A percentile compares a stretch with the other conserved stretches of the same genome.
These are phyloP conservation scores for Ascochyta koolunga DNA, from an alignment of 2,329 filamentous ascomycete genomes.

Conservation along the genomic window DNA sequence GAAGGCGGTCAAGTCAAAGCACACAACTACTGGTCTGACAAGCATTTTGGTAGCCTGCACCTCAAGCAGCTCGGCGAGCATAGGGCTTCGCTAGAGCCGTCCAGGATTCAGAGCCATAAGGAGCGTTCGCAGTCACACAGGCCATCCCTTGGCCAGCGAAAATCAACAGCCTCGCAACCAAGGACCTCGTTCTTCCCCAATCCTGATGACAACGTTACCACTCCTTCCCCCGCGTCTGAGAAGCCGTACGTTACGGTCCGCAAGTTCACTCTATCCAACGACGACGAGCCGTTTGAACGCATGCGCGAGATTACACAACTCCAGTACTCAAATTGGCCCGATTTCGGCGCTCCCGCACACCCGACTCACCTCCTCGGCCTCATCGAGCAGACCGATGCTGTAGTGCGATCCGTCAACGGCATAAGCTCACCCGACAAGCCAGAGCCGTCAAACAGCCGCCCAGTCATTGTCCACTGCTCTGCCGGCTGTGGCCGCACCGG, in stretches of 20 bases:
- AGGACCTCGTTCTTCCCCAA: slow-evolving; percentile 18
- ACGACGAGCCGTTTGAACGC: slow-evolving; percentile 77
- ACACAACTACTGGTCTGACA: slow-evolving; percentile 87
- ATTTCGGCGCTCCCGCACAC: slow-evolving; percentile 91
- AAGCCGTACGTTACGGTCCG: slow-evolving; percentile 80
- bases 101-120: slow-evolving; percentile 56
- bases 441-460: slow-evolving; percentile 59
- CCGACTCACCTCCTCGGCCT: slow-evolving; percentile 84
- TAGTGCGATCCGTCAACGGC: slow-evolving; percentile 57
- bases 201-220: slow-evolving; percentile 28
- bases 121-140: slow-evolving; percentile 35
- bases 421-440: slow-evolving; percentile 62
- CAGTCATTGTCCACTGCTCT: slow-evolving; percentile 92
- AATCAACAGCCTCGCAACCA: slow-evolving; percentile 41
- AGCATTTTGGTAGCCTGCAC: slow-evolving; percentile 77
- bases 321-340: slow-evolving; percentile 95
- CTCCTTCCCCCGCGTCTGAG: slow-evolving; percentile 55
- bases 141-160: slow-evolving; percentile 43
- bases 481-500: slow-evolving; percentile 95
- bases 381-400: slow-evolving; percentile 86
- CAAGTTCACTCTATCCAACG: slow-evolving; percentile 83
- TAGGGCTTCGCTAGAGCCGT: slow-evolving; percentile 74
- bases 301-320: slow-evolving; percentile 93
- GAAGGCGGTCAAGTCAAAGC: slow-evolving; percentile 95
- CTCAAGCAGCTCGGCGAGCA: slow-evolving; percentile 82